Evolutionary conservation across 176 grass and related monocot species (phyloP), one percentile per base, ranked within the genome.

Genomic region (Calamus simplicifolius): DNA sequence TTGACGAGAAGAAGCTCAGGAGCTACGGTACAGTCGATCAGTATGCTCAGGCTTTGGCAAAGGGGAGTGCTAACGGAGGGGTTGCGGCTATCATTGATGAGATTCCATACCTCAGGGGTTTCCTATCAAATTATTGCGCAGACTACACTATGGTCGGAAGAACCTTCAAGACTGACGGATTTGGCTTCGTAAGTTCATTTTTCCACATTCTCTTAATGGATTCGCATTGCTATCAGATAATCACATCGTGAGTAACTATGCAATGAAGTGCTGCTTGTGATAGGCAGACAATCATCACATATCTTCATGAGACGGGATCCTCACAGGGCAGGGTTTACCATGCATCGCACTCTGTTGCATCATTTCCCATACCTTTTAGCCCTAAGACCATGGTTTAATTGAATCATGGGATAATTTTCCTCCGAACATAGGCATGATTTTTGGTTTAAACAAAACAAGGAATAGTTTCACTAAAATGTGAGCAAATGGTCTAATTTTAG

Each of bases 111-210:
- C 74, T 84, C n/a, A 89, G 77, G 62, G 19, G 70, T 14, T 84
- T 84, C 31, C 69, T 89, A 62, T 52, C 77, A 65, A 59, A 69
- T 0, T 3, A 84, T 67, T 84, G 80, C 56, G 50, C 66, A n/a
- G 51, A 56, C 0, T 89, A 77, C 5, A 84, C 76, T 0, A 89
- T 84, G 80, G 10, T 84, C 18, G 85, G 69, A 69, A 80, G 72
- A 50, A 74, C 77, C 63, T 84, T 67, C 30, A 84, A 84, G 38
- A 21, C 55, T 59, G 77, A 48, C 19, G 85, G 80, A 16, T 84
- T 84, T 25, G 85, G 85, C 57, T 84, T 59, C 74, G 85, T 89
- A 73, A 84, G 85, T 84, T 38, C 3, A 43, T 21, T 16, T 19
- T 51, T 60, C 48, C 68, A 19, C 6, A 5, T 50, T 26, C 16